Conservation (phyloP, 2,329 filamentous ascomycete species). For the Venturia aucupariae region DNA sequence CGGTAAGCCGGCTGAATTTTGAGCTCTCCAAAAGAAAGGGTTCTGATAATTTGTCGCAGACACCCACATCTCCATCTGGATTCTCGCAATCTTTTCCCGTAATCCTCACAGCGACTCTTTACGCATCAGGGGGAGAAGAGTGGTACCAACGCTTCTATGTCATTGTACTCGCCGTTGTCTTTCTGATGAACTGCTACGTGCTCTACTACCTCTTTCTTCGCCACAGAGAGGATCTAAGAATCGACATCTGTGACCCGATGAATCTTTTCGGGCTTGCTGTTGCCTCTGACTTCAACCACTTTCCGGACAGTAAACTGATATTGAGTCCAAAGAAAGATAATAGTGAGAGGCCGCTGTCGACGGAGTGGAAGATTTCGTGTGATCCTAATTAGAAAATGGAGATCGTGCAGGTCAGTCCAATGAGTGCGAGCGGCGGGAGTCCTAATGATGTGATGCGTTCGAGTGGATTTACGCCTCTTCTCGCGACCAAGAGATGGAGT, state of each 20-base stretch:
- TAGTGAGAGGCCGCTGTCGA: neutral
- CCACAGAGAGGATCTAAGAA: neutral
- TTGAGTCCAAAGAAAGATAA: neutral
- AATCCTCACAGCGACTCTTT: neutral
- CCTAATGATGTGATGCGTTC: neutral
- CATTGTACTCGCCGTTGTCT: neutral
- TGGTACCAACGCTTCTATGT: neutral
- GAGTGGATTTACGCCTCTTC: neutral
- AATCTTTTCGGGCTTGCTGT: neutral
- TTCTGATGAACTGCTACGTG: neutral
- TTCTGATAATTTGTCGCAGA: neutral
- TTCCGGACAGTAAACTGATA: neutral
- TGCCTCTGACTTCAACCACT: neutral
- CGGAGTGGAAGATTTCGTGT: neutral
- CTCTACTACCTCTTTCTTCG: slow-evolving; percentile 2
- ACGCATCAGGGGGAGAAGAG: neutral
- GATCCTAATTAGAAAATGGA: neutral
- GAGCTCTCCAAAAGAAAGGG: neutral
- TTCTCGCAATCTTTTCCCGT: neutral
- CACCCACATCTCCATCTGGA: neutral
- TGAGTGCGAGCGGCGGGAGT: neutral
- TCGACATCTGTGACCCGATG: neutral
- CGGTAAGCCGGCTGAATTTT: neutral
- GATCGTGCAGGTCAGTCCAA: neutral
- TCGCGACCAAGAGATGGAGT: neutral